Evolutionary conservation across 2,329 filamentous ascomycete species (phyloP).

Genomic region (Colletotrichum eleusines): DNA sequence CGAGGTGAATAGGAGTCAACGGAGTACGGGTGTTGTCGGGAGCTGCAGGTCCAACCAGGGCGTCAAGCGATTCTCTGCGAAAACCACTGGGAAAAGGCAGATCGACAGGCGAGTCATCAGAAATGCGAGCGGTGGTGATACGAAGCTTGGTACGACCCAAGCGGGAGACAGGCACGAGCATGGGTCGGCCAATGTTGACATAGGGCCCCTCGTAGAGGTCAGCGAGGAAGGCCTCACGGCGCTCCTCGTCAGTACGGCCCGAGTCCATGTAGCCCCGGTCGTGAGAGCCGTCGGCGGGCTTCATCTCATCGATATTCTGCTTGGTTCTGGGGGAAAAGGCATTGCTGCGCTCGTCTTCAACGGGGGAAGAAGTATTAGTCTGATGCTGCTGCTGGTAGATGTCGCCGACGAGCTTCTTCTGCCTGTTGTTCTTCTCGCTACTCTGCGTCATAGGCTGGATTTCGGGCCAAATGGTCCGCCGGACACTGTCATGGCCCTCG

Average conservation of each 20-base stretch:
- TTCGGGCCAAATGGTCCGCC: constrained; percentile 10
- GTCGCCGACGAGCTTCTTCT: background rate
- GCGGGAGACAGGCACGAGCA: constrained; percentile 27
- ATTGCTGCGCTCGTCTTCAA: background rate
- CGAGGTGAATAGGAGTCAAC: background rate
- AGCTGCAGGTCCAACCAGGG: background rate
- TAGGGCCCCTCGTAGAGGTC: constrained; percentile 9
- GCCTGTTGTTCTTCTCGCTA: background rate
- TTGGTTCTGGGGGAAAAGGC: background rate
- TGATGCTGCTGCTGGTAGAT: background rate
- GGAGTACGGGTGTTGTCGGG: background rate
- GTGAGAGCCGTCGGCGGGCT: no score
- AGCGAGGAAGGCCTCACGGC: constrained; percentile 1
- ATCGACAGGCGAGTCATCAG: background rate
- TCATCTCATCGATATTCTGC: background rate
- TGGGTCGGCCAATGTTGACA: constrained; percentile 16
- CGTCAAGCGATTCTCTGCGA: background rate
- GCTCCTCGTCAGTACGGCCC: constrained; percentile 7
- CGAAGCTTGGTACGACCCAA: constrained; percentile 4
- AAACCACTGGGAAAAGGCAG: no score
- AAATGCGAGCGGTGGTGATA: background rate
- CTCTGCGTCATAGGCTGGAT: constrained; percentile 2
- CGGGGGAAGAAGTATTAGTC: background rate
- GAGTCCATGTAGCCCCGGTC: no score
- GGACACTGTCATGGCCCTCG: background rate